phyloP scores from a whole-genome alignment of 2,329 filamentous ascomycete species.

The Whalleya microplaca region DNA sequence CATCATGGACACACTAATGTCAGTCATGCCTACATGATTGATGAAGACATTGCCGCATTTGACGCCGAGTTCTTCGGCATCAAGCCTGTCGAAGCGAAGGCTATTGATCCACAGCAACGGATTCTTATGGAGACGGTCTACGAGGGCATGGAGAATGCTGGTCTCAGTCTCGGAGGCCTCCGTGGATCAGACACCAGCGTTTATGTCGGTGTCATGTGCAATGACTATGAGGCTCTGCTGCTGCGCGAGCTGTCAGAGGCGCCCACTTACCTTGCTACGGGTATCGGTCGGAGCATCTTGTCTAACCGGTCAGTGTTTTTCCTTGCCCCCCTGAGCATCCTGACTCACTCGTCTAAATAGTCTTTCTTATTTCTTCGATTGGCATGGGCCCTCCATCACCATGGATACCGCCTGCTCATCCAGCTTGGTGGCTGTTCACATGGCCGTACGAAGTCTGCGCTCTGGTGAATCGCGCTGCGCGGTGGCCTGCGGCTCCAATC shows the following conservation, averaged over 20 bases:
- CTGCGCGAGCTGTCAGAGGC: neutral
- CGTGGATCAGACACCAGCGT: neutral
- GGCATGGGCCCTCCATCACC: neutral
- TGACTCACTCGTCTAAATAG: no score
- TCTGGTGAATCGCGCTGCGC: neutral
- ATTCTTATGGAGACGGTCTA: neutral
- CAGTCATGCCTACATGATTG: neutral
- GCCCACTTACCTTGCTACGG: conserved; percentile 1
- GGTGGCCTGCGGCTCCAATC: conserved; percentile 1
- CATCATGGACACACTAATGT: neutral
- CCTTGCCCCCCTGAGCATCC: no score
- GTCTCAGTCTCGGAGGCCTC: neutral
- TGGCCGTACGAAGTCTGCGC: conserved; percentile 2
- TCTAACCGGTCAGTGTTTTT: conserved; percentile 4
- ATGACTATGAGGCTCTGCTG: neutral
- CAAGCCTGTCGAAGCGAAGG: neutral
- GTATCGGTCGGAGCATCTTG: neutral
- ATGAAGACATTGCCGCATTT: neutral
- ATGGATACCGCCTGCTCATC: conserved; percentile 2
- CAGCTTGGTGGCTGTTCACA: conserved; percentile 5
- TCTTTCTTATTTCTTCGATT: neutral
- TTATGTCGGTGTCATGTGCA: neutral
- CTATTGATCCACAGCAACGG: neutral
- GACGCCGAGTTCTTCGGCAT: conserved; percentile 5
- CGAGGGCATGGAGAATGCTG: neutral